Base-by-base conservation (phyloP, 768 basidiomycete species). In the Filobasidium floriforme region DNA sequence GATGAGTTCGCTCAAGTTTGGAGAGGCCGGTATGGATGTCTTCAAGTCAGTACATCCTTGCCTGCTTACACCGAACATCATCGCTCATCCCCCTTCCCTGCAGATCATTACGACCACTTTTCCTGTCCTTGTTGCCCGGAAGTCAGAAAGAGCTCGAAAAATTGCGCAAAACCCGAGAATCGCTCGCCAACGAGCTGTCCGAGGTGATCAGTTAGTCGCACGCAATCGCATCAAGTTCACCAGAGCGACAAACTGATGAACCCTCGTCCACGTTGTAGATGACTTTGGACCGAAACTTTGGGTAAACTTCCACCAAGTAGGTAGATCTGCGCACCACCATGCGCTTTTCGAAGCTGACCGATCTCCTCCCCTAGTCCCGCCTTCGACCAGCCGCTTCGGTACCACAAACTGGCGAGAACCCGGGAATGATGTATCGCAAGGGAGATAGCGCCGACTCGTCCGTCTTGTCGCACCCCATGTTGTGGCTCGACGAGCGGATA, bases 11-110 rank as follows among this genome's bases (percentile, higher is more conserved):
- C 84, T 98, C 61, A 94, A 96, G 78, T 98, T 98, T 73, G 94
- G 94, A 51, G 94, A 98, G 77, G 94, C 93, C 41, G 94, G 93
- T 26, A 88, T 96, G 86, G 94, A 98, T 73, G 92, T 98, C 29
- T 82, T 92, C 62, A 97, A 97, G 92, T 93, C 72, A 71, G 88
- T 80, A n/a, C 59, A 59, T 51, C 22, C 26, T 43, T 22, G 18
- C 24, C 7, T 5, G 22, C 1, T 3, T 14, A 41, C n/a, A 37
- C 18, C 54, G 65, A 37, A 60, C 51, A 49, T 40, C n/a, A 15
- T 41, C 0, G 7, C 15, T 19, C n/a, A 61, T 60, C 59, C 68
- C 22, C 18, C 43, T 41, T 66, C 28, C 12, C 62, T n/a, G 67
- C 43, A 96, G 92, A 77, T 96, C 93, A 19, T 82, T 98, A 40